phyloP scores from a whole-genome alignment of 441 rosid genomes.

The Sinapis alba region DNA sequence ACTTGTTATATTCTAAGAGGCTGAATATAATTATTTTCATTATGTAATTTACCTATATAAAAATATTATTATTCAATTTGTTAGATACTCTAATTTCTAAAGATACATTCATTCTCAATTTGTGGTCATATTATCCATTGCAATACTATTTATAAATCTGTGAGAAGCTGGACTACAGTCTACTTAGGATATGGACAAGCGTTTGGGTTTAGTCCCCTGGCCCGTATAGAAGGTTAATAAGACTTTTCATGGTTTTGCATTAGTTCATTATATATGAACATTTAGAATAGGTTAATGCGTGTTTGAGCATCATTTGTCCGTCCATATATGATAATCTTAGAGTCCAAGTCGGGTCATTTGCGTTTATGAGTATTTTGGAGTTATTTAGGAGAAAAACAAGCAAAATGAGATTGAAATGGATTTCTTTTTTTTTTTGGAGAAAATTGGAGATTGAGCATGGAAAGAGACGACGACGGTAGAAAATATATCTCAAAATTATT shows the following conservation, averaged over 20 bases:
- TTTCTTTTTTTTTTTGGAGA: not conserved
- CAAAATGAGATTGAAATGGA: not conserved
- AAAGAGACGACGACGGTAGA: not conserved
- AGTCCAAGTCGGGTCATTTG: not conserved
- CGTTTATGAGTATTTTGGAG: not conserved
- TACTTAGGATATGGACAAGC: not conserved
- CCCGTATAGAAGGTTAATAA: not conserved
- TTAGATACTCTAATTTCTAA: too few species aligned
- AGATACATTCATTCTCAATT: not conserved
- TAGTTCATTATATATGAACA: too few species aligned
- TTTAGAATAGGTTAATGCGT: too few species aligned
- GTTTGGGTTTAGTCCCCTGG: not conserved
- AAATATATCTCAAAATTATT: not conserved
- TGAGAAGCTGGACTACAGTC: not conserved
- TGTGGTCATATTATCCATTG: not conserved
- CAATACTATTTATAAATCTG: not conserved
- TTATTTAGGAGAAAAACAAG: not conserved
- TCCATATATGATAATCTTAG: not conserved
- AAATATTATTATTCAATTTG: too few species aligned
- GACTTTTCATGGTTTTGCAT: not conserved
- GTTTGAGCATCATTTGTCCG: not conserved
- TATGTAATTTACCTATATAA: too few species aligned
- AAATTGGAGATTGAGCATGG: not conserved
- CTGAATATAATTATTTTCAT: too few species aligned
- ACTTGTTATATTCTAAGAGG: too few species aligned